Conservation (phyloP, 345 rosid genomes). For the Salix exigua region DNA sequence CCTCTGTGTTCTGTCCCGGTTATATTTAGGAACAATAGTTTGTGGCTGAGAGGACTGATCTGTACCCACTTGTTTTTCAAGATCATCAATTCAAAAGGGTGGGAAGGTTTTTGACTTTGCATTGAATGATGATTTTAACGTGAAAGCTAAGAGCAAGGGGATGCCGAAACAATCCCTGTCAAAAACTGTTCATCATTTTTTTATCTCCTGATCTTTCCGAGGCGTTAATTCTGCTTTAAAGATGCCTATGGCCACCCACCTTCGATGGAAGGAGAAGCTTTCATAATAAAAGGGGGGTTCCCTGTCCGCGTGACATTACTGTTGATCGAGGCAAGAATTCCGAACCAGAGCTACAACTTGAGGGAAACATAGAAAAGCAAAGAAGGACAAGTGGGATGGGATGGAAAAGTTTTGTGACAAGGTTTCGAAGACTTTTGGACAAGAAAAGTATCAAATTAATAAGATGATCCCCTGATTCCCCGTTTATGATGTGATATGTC, state of each 20-base stretch:
- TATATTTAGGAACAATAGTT: not conserved
- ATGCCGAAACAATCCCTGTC: not conserved
- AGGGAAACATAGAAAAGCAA: not conserved
- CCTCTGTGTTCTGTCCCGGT: conserved; percentile 4
- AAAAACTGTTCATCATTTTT: not conserved
- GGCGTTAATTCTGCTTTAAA: not conserved
- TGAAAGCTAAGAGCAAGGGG: not conserved
- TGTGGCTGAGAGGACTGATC: not conserved
- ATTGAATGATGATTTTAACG: not conserved
- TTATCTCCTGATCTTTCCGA: not conserved
- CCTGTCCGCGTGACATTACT: not conserved
- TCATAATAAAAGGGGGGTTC: not conserved
- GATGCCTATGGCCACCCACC: not conserved
- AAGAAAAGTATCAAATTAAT: not conserved
- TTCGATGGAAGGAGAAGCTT: not conserved
- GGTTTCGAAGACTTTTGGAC: not conserved
- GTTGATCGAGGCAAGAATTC: not conserved
- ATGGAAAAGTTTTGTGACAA: not conserved
- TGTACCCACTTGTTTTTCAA: not conserved
- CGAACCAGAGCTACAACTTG: not conserved
- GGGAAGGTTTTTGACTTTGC: not conserved
- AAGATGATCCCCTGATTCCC: not conserved
- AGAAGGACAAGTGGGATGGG: not conserved
- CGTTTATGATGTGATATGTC: not conserved
- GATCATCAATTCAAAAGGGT: not conserved